Evolutionary conservation across 192 early-diverging fungal genomes (phyloP), one percentile per base, ranked within the genome.

Genomic region (Umbelopsis isabellina): DNA sequence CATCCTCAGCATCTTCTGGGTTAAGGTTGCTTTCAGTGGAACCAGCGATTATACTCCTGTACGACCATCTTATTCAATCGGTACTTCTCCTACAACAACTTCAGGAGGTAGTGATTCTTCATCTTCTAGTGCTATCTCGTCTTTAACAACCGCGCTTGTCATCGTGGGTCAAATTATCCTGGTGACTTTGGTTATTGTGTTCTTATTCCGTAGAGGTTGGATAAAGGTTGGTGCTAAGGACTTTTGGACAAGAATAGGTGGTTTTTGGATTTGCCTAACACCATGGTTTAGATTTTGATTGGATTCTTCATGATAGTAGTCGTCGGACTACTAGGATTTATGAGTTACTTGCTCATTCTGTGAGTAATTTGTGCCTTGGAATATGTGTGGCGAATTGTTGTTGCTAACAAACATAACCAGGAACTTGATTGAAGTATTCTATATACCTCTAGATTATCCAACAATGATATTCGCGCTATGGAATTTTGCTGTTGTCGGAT

Each of bases 1-100:
- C 69, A 68, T 87, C n/a, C 79, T 94, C 16, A 85, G 87, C 35
- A 89, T 95, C 46, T 77, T 95, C 35, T 95, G 94, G 94, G 92
- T 95, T 61, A 95, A 95, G 67, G 74, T 93, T n/a, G 77, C 78
- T 23, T 67, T 83, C 79, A 22, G 70, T 78, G 71, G 79, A 68
- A 78, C 85, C 67, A 92, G 86, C 70, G 83, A 85, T 67, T 82
- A 84, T 44, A 76, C 46, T 9, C 15, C 47, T 12, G 66, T 48
- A 13, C 16, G 35, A 15, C 46, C 25, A 21, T 45, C 69, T 8
- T 48, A 64, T 15, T 23, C 55, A 11, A 61, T 64, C 0, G 12
- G 49, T 20, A 21, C 33, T 20, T 64, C 74, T 47, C 15, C 78
- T 44, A 72, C 71, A 12, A 80, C 81, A 4, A 18, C 30, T 61